A percentile compares a stretch with the other conserved stretches of the same genome.
phyloP scores from a whole-genome alignment of 2,329 filamentous ascomycete species.

The Fonsecaea nubica region DNA sequence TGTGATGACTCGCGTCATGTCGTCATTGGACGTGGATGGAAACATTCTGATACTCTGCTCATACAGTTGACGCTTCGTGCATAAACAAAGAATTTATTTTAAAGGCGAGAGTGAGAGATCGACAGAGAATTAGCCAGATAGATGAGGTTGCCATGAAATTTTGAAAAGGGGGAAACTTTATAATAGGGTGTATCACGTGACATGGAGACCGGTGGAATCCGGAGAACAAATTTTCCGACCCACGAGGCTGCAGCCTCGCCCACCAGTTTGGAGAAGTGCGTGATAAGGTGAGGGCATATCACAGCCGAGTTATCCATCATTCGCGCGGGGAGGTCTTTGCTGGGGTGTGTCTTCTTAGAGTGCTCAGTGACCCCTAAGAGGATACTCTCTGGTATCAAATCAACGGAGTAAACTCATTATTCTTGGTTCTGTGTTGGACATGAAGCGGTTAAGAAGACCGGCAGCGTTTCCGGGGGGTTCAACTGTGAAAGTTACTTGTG shows the following conservation, averaged over 20 bases:
- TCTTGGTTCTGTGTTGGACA: neutral
- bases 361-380: neutral
- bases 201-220: neutral
- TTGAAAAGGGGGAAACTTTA: neutral
- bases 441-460: neutral
- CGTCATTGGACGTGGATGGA: constrained; percentile 26
- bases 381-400: neutral
- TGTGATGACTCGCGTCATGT: constrained; percentile 26
- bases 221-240: neutral
- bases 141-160: neutral
- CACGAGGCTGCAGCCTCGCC: neutral
- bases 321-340: neutral
- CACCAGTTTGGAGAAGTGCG: neutral
- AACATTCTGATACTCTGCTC: constrained; percentile 23
- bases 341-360: neutral
- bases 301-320: neutral
- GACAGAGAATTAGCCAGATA: neutral
- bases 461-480: neutral
- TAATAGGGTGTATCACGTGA: neutral
- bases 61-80: constrained; percentile 7
- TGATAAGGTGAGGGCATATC: neutral
- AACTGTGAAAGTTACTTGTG: neutral
- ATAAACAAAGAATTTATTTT: neutral
- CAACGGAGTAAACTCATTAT: neutral
- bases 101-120: neutral